A percentile compares a stretch with the other conserved stretches of the same genome.
Evolutionary conservation across 2,329 filamentous ascomycete genomes (phyloP).

Genomic region (Colletotrichum godetiae): DNA sequence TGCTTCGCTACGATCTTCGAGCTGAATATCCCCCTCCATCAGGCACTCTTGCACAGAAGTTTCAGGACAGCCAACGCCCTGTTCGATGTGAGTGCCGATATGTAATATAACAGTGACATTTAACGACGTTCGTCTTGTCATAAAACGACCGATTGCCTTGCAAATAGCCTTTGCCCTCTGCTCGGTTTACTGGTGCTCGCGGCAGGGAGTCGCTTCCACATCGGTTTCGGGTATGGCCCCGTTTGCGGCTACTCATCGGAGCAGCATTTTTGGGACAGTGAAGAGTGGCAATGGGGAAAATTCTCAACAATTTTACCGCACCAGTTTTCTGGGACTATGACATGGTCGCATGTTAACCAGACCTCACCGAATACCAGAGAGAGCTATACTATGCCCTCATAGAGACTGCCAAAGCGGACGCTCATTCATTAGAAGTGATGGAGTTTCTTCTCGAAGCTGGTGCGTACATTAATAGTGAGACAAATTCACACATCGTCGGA

Average conservation of each 20-base stretch:
- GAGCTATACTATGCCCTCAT: conserved; percentile 9
- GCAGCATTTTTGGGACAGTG: neutral
- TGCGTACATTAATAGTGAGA: neutral
- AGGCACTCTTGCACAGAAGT: neutral
- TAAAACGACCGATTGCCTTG: neutral
- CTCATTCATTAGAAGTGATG: conserved; percentile 4
- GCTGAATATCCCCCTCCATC: neutral
- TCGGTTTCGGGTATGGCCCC: neutral
- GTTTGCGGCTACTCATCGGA: neutral
- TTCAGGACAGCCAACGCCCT: neutral
- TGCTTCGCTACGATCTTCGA: neutral
- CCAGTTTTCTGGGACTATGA: neutral
- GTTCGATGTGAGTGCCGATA: neutral
- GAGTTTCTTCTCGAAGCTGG: neutral
- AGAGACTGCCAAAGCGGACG: neutral
- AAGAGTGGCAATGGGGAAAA: neutral
- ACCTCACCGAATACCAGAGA: neutral
- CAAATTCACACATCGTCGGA: neutral
- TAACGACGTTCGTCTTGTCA: neutral
- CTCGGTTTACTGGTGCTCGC: neutral
- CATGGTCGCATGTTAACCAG: neutral
- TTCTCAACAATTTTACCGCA: neutral
- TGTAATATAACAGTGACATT: neutral
- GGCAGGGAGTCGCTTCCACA: neutral
- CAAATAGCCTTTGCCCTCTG: neutral